Evolutionary conservation across 257 asterid genomes (phyloP), one percentile per base, ranked within the genome.

Genomic region (Leonotis leonurus): DNA sequence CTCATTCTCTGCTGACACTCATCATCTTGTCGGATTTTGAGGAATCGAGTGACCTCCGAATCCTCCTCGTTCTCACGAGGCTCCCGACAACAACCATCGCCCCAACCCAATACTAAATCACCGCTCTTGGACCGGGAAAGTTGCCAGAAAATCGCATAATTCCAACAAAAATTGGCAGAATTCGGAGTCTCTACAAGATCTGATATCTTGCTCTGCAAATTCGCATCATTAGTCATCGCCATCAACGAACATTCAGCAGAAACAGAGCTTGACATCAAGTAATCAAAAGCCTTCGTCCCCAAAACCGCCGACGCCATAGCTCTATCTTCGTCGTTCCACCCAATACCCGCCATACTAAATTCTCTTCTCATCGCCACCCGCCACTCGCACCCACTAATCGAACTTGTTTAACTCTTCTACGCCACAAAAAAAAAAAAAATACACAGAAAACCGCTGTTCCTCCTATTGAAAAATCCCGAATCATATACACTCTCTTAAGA

Each of bases 51-150:
- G 3, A 67, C 77, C 40, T 82, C 82, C 0, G 83, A 69, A 55
- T 71, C 91, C n/a, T n/a, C n/a, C 68, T 89, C 95, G 0, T 72
- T 82, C n/a, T 76, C 95, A n/a, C 56, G 69, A 37, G 94, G 91
- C 73, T 89, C 97, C 41, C 97, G 80, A 25, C 97, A 89, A 70
- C 91, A 84, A 18, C 97, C 97, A 49, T 89, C 97, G 8, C 97
- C 97, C 97, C 97, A 89, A 8, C 91, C 95, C 14, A 89, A 52
- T 6, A 89, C 94, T 68, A 89, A 61, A 18, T 89, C 95, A 1
- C 94, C 94, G 0, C 80, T 56, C 36, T 83, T 89, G 3, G 94
- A 86, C 81, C 73, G 69, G 0, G 94, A 89, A 39, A 84, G 79
- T 70, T 86, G 97, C 97, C 97, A 89, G 64, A 89, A 89, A 24